Percentiles rank a stretch among this genome's conserved stretches.
Evolutionary conservation across 1,139 yeast species (phyloP).

Genomic region (Taphrina flavorubra): DNA sequence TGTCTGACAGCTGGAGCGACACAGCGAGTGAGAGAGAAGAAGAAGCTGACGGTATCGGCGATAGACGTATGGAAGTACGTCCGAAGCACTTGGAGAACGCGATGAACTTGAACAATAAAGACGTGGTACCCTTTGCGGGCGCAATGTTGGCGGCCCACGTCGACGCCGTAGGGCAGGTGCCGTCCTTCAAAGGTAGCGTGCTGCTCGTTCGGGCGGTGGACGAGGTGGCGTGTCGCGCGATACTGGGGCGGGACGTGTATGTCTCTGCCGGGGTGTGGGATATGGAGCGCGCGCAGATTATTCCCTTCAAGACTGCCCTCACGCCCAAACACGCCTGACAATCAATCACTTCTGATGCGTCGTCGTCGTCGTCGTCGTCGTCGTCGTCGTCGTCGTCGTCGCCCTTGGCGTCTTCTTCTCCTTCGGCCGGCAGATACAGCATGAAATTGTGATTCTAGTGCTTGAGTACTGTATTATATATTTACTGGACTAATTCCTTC

Average conservation of each 20-base stretch:
- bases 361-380: not conserved
- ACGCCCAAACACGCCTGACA: constrained; percentile 8
- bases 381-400: not conserved
- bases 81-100: constrained; percentile 32
- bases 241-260: constrained; percentile 69
- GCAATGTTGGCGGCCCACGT: constrained; percentile 52
- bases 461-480: not conserved
- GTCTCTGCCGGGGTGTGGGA: constrained; percentile 78
- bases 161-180: constrained; percentile 53
- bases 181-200: constrained; percentile 73
- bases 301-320: constrained; percentile 38
- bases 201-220: constrained; percentile 67
- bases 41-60: not conserved
- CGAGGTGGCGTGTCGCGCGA: constrained; percentile 66
- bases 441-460: not conserved
- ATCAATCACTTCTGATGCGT: not conserved
- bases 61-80: constrained; percentile 31
- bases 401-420: no score
- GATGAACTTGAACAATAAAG: constrained; percentile 1
- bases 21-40: no score
- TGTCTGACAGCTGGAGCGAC: no score
- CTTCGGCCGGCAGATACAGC: no score
- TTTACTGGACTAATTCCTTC: not conserved
- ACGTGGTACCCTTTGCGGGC: constrained; percentile 20
- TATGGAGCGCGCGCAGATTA: constrained; percentile 62